Percentiles rank a stretch among this genome's conserved stretches.
phyloP scores from a whole-genome alignment of 2,329 filamentous ascomycete genomes.

The Xylariaceae sp. region DNA sequence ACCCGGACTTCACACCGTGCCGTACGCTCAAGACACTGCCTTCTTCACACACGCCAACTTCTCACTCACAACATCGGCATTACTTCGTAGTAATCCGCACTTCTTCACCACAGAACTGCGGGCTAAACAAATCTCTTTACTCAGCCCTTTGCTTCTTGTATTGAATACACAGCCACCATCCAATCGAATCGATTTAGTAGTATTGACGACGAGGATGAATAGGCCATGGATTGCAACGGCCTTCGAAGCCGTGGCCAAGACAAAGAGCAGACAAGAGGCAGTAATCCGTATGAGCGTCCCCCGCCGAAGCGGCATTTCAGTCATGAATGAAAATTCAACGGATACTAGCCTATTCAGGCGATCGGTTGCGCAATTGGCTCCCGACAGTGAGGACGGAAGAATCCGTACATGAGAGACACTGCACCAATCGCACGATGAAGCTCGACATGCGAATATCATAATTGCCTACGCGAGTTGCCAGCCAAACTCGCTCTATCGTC shows the following conservation, averaged over 20 bases:
- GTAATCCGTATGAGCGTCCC: neutral
- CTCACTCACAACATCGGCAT: too few relatives aligned
- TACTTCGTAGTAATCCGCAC: too few relatives aligned
- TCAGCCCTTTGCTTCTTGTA: neutral
- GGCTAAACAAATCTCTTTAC: neutral
- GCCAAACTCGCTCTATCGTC: neutral
- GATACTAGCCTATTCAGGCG: conserved; percentile 4
- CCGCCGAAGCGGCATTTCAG: neutral
- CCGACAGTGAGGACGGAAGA: neutral
- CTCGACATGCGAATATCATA: neutral
- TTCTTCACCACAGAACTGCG: too few relatives aligned
- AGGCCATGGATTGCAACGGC: neutral
- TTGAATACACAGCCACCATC: neutral
- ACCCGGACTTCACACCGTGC: too few relatives aligned
- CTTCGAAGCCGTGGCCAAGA: neutral
- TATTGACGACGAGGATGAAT: neutral
- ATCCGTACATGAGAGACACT: neutral
- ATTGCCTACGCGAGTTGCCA: neutral
- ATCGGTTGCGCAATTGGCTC: neutral
- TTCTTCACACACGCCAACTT: too few relatives aligned
- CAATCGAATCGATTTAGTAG: neutral
- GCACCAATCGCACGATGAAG: neutral
- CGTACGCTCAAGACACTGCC: too few relatives aligned
- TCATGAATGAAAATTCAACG: neutral
- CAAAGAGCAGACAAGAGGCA: neutral